Base-by-base conservation (phyloP, 2,329 filamentous ascomycete species). In the Cercospora sp. region DNA sequence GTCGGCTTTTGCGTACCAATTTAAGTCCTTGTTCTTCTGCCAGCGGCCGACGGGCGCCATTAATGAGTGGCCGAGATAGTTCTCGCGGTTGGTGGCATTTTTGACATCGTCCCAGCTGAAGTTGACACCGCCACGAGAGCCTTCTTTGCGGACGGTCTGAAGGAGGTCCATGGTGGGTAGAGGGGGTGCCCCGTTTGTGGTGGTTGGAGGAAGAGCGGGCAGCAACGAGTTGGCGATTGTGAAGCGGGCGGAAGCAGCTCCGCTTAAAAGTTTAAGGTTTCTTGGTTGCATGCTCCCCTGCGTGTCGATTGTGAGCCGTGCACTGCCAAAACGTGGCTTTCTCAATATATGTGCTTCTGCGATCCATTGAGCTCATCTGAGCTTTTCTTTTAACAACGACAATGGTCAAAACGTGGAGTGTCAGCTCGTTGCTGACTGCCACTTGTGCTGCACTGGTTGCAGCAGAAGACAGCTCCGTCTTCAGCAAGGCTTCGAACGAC, bases 81-180 rank as follows among this genome's bases (percentile, higher is more conserved):
- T 97, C 80, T 99, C 94, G 79, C 95, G 93, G 77, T 97, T 94
- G 23, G 87, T 83, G 60, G 93, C 96, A 72, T 85, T 89, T 78
- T 94, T 90, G 77, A 99, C 94, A 74, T 97, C 93, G 72, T 94
- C 91, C 95, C 95, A 98, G 81, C 90, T 94, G 83, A 99, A 99
- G 80, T 97, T 93, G 80, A 91, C 91, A 69, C 95, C 95, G 76
- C 95, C 95, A 73, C 95, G 95, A 70, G 86, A 88, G 70, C 88
- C 88, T 79, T 96, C 94, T 82, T 99, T 98, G 77, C 94, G 92
- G 70, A 99, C 91, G 51, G 91, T 93, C 68, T 94, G 92, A 64
- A 98, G 88, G 65, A 99, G 87, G 86, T 99, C 95, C 95, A 99
- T 97, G 62, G 12, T 65, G 55, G 23, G 13, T 18, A 12, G 0